Percentiles rank a stretch among this genome's conserved stretches.
Conservation (phyloP, 2,329 filamentous ascomycete species). For the Dactylellina sp. region DNA sequence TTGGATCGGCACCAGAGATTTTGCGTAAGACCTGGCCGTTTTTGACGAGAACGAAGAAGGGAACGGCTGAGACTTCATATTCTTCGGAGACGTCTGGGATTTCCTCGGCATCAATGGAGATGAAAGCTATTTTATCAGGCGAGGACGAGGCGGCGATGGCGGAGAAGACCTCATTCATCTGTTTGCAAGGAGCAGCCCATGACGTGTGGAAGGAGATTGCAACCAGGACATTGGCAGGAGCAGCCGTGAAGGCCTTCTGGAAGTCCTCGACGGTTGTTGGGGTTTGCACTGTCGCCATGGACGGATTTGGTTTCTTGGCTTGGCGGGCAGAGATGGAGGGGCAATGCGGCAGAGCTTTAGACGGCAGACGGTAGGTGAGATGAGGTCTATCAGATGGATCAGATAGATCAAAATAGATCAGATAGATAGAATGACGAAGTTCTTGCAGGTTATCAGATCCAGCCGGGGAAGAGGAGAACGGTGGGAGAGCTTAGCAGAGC, state of each 20-base stretch:
- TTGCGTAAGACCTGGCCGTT: constrained; percentile 81
- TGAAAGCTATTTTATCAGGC: constrained; percentile 76
- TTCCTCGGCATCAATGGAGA: constrained; percentile 93
- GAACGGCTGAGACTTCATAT: constrained; percentile 94
- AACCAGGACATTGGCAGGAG: constrained; percentile 78
- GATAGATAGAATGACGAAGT: constrained; percentile 4
- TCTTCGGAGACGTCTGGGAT: constrained; percentile 89
- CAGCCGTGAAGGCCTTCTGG: constrained; percentile 73
- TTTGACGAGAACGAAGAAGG: constrained; percentile 86
- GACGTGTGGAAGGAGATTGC: constrained; percentile 95
- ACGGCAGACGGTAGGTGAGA: too few species aligned
- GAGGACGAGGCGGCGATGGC: constrained; percentile 35
- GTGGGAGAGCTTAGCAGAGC: too few species aligned
- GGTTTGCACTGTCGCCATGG: constrained; percentile 81
- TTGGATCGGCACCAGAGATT: constrained; percentile 88
- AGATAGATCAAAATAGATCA: constrained; percentile 39
- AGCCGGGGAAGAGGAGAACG: neutral
- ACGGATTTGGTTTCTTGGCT: constrained; percentile 5
- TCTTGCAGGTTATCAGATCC: neutral
- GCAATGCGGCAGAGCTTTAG: constrained; percentile 4
- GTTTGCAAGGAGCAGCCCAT: constrained; percentile 94
- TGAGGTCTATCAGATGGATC: constrained; percentile 34
- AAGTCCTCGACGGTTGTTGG: constrained; percentile 81
- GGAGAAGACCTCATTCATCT: constrained; percentile 73
- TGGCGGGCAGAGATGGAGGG: constrained; percentile 38